These are phyloP conservation scores for Vachellia collinsii DNA, from an alignment of 306 rosid genomes.

Conservation along the genomic window DNA sequence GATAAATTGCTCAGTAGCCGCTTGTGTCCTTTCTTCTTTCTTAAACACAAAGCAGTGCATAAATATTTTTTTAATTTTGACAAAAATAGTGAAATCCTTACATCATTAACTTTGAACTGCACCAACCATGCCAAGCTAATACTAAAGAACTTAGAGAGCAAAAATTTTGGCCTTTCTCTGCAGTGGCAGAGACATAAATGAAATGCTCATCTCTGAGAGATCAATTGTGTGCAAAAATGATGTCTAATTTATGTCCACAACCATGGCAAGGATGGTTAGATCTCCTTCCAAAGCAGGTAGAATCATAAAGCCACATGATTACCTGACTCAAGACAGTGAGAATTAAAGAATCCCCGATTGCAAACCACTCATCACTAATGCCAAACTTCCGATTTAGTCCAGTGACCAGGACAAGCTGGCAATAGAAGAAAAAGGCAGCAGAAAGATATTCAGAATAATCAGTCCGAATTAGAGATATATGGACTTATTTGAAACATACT, in stretches of 20 bases:
- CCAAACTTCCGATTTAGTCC: slow-evolving; percentile 82
- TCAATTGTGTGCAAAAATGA: slow-evolving; percentile 18
- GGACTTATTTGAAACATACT: slow-evolving; percentile 15
- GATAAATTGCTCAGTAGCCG: slow-evolving; percentile 20
- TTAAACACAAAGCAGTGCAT: background rate
- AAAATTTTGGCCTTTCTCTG: slow-evolving; percentile 4
- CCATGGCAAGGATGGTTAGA: slow-evolving; percentile 13
- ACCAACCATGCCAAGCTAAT: too few relatives aligned
- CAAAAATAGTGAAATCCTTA: background rate
- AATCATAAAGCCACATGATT: slow-evolving; percentile 32
- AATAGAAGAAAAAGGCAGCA: slow-evolving; percentile 4
- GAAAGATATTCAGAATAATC: slow-evolving; percentile 16
- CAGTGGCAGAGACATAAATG: background rate
- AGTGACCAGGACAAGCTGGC: slow-evolving; percentile 84
- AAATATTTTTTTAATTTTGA: background rate
- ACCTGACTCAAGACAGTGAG: slow-evolving; percentile 97
- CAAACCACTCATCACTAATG: slow-evolving; percentile 96
- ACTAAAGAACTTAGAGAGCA: background rate
- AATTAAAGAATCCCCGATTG: slow-evolving; percentile 93
- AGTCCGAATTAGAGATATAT: slow-evolving; percentile 18
- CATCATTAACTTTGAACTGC: slow-evolving; percentile 10
- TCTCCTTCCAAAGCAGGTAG: slow-evolving; percentile 26
- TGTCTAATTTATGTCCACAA: slow-evolving; percentile 28
- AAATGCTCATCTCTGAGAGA: slow-evolving; percentile 18
- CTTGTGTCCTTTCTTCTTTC: slow-evolving; percentile 8